These are phyloP conservation scores for Corymbia citriodora DNA, from an alignment of 441 rosid species.

Conservation along the genomic window DNA sequence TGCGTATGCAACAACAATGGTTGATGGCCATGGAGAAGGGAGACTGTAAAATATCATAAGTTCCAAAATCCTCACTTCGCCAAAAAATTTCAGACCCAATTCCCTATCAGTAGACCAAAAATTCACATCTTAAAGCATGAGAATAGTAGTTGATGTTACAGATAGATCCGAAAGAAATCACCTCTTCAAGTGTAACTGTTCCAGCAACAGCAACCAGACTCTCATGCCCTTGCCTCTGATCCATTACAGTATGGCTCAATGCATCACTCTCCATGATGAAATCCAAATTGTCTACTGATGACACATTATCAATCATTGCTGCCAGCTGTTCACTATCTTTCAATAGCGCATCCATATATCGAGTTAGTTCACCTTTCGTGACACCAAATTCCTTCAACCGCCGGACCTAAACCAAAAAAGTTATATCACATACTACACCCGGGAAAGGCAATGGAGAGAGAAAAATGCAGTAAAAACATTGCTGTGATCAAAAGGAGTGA, in stretches of 20 bases:
- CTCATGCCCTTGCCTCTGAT: conserved; percentile 96
- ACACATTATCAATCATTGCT: conserved; percentile 96
- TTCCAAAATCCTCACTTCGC: background rate
- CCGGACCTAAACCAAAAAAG: conserved; percentile 62
- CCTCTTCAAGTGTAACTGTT: conserved; percentile 93
- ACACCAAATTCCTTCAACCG: conserved; percentile 99
- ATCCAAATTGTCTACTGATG: conserved; percentile 99
- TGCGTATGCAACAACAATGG: background rate
- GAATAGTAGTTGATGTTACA: background rate
- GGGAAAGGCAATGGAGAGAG: background rate
- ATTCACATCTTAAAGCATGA: background rate
- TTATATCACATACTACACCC: conserved; percentile 9
- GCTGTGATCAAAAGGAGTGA: background rate
- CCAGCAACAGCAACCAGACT: conserved; percentile 87
- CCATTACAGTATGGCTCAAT: conserved; percentile 92
- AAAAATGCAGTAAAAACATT: background rate
- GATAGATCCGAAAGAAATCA: conserved; percentile 18
- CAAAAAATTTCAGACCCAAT: background rate
- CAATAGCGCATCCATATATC: conserved; percentile 94
- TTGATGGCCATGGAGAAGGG: background rate
- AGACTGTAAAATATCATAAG: background rate
- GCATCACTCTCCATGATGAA: conserved; percentile 99
- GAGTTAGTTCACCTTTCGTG: conserved; percentile 93
- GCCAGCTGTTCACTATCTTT: conserved; percentile 99
- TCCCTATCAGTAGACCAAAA: background rate